A percentile compares a stretch with the other conserved stretches of the same genome.
phyloP scores from a whole-genome alignment of 2,329 filamentous ascomycete genomes.

The Metarhizium sp. region DNA sequence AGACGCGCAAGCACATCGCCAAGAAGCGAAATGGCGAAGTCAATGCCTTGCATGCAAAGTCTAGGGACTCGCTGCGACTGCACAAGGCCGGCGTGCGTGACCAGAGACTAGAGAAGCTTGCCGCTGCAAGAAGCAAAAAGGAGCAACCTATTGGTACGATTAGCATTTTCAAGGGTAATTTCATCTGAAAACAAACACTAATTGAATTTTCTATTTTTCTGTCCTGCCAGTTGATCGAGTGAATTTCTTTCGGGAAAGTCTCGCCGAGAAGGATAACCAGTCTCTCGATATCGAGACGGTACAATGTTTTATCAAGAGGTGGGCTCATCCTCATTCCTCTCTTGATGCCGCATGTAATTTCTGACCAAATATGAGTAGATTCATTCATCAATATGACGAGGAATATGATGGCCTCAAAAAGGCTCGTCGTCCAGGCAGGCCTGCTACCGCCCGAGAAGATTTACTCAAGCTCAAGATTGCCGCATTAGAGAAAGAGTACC shows the following conservation, averaged over 20 bases:
- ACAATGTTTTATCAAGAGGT: conserved; percentile 54
- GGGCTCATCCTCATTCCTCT: conserved; percentile 14
- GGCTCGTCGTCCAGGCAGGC: conserved; percentile 66
- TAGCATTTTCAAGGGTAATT: background rate
- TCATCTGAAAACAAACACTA: background rate
- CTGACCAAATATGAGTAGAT: conserved; percentile 33
- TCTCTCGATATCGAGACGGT: conserved; percentile 47
- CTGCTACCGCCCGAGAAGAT: conserved; percentile 68
- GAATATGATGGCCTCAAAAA: conserved; percentile 58
- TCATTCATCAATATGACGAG: conserved; percentile 60
- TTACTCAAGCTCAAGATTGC: conserved; percentile 63
- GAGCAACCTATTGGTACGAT: conserved; percentile 63
- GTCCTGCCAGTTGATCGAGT: conserved; percentile 24
- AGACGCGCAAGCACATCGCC: conserved; percentile 79
- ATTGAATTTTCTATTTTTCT: background rate
- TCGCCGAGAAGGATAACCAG: conserved; percentile 37
- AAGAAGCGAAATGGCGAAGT: conserved; percentile 75
- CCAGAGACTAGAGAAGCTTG: conserved; percentile 67
- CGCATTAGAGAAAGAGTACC: conserved; percentile 68
- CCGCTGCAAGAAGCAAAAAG: conserved; percentile 58
- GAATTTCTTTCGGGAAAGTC: conserved; percentile 59
- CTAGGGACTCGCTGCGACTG: conserved; percentile 73
- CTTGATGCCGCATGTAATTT: conserved; percentile 7
- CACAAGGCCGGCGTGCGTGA: conserved; percentile 73
- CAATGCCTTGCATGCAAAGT: conserved; percentile 75